Conservation (phyloP, 805 yeast species). For the Spathaspora hagerdaliae region DNA sequence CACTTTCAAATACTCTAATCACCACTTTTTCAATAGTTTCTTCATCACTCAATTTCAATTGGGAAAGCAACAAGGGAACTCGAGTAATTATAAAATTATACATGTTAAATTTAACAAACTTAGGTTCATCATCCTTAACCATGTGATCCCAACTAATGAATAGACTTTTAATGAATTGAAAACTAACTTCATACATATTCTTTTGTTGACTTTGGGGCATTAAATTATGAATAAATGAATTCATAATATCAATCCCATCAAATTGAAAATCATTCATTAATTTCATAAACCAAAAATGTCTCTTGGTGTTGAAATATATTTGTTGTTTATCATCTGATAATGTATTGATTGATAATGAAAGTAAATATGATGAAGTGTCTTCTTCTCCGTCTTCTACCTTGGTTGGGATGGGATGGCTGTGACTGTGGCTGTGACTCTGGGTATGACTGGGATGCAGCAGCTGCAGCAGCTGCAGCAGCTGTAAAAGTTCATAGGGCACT, state of each 20-base stretch:
- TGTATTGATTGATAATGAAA: not conserved
- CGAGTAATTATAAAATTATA: slow-evolving; percentile 28
- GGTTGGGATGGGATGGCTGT: no score
- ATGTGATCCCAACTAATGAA: slow-evolving; percentile 18
- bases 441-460: not conserved
- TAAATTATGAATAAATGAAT: slow-evolving; percentile 10
- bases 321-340: slow-evolving; percentile 1
- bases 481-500: not conserved
- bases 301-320: slow-evolving; percentile 12
- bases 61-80: slow-evolving; percentile 21
- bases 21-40: slow-evolving; percentile 15
- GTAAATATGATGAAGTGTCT: not conserved
- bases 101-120: slow-evolving; percentile 27
- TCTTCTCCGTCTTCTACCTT: not conserved
- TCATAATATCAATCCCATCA: slow-evolving; percentile 11
- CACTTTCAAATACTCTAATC: slow-evolving; percentile 11
- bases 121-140: not conserved
- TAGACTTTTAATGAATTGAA: slow-evolving; percentile 16
- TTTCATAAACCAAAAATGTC: slow-evolving; percentile 24
- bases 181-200: slow-evolving; percentile 10
- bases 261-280: slow-evolving; percentile 22
- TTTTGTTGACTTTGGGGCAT: slow-evolving; percentile 6
- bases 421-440: not conserved
- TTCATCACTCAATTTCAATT: slow-evolving; percentile 9
- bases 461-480: not conserved